Percentiles rank a stretch among this genome's conserved stretches.
Conservation (phyloP, 2,329 filamentous ascomycete genomes). For the Pseudogymnoascus sp. region DNA sequence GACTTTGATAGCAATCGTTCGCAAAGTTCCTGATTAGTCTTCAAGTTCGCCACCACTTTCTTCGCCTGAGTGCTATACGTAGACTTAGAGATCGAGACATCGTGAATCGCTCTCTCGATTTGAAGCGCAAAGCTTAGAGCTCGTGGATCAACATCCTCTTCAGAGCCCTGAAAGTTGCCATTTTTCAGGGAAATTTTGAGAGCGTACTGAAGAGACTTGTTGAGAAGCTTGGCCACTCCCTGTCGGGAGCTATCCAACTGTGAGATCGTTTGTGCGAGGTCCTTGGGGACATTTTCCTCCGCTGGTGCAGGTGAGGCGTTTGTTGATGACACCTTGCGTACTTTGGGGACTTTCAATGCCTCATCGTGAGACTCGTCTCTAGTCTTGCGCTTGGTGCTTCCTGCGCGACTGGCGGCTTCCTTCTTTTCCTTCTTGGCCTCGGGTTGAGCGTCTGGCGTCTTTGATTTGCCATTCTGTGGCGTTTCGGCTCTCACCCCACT, state of each 20-base stretch:
- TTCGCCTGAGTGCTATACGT: conserved; percentile 58
- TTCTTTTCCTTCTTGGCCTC: conserved; percentile 36
- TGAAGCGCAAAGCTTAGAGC: conserved; percentile 65
- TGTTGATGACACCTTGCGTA: conserved; percentile 49
- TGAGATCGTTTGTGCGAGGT: conserved; percentile 41
- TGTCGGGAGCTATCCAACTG: conserved; percentile 56
- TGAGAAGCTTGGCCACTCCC: conserved; percentile 59
- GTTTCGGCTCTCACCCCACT: conserved; percentile 46
- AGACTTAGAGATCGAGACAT: conserved; percentile 43
- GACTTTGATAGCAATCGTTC: conserved; percentile 64
- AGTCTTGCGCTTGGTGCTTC: conserved; percentile 47
- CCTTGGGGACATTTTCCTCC: conserved; percentile 36
- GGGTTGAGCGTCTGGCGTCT: conserved; percentile 17
- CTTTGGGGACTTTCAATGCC: conserved; percentile 29
- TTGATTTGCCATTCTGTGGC: conserved; percentile 28
- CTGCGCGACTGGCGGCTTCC: conserved; percentile 30
- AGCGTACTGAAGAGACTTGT: conserved; percentile 58
- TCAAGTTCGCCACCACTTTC: conserved; percentile 75
- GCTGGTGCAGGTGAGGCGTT: conserved; percentile 24
- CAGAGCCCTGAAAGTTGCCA: conserved; percentile 51
- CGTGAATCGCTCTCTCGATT: conserved; percentile 64
- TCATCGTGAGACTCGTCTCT: conserved; percentile 47
- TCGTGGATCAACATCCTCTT: conserved; percentile 54
- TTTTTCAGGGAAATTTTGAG: conserved; percentile 60
- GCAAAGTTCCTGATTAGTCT: conserved; percentile 73